Conservation (phyloP, 805 yeast species). For the Sugiyamaella chiloensis region DNA sequence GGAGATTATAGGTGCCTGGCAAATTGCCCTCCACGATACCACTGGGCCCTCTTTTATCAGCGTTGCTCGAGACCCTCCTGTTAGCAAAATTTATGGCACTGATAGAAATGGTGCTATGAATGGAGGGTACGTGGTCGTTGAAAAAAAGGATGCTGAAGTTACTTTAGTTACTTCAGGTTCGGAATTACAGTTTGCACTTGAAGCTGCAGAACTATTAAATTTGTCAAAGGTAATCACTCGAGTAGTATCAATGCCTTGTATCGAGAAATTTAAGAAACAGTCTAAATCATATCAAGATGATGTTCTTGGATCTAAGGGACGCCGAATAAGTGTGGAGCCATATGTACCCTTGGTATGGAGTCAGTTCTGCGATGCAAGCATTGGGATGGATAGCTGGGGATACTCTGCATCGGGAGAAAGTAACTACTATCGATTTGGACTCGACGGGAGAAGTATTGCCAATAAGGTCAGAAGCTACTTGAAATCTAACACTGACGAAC, state of each 20-base stretch:
- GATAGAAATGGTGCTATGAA: conserved; percentile 83
- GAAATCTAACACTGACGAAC: too few relatives aligned
- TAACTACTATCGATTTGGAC: conserved; percentile 35
- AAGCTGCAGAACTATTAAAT: conserved; percentile 69
- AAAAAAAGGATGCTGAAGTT: conserved; percentile 59
- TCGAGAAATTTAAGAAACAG: conserved; percentile 84
- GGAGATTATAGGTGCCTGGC: conserved; percentile 52
- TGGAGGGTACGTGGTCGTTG: conserved; percentile 85
- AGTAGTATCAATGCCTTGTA: conserved; percentile 92
- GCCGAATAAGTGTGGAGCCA: conserved; percentile 36
- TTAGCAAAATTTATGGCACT: conserved; percentile 89
- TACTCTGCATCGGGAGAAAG: conserved; percentile 36
- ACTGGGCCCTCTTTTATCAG: conserved; percentile 68
- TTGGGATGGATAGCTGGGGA: conserved; percentile 36
- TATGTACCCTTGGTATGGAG: conserved; percentile 39
- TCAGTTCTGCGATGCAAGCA: conserved; percentile 37
- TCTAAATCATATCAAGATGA: conserved; percentile 71
- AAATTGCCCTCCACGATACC: conserved; percentile 52
- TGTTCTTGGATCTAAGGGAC: conserved; percentile 40
- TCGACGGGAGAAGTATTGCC: conserved; percentile 1
- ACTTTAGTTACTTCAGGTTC: conserved; percentile 91
- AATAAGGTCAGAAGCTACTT: too few relatives aligned
- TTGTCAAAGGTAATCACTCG: conserved; percentile 65
- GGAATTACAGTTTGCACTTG: conserved; percentile 80
- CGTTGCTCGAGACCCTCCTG: conserved; percentile 76